These are phyloP conservation scores for Xylaria sp. DNA, from an alignment of 2,329 filamentous ascomycete species.

Conservation along the genomic window DNA sequence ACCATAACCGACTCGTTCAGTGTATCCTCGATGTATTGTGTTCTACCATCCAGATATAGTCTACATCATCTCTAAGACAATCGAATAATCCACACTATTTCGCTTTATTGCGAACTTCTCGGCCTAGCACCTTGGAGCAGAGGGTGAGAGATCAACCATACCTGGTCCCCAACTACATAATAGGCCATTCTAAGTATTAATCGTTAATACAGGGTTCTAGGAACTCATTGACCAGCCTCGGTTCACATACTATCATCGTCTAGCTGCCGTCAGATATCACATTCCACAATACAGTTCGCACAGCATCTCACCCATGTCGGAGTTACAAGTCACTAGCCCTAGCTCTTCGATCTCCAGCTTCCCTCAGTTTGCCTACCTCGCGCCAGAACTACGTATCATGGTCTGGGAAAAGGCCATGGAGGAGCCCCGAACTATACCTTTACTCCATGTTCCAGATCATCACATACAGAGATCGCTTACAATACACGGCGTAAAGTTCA, in stretches of 20 bases:
- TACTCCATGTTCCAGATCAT: neutral
- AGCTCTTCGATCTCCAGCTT: conserved; percentile 1
- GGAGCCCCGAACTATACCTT: neutral
- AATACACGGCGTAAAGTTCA: neutral
- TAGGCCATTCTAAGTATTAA: neutral
- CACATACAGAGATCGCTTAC: neutral
- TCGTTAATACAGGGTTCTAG: neutral
- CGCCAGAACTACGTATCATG: neutral
- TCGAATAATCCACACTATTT: neutral
- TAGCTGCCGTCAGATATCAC: neutral
- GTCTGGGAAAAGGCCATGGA: conserved; percentile 13
- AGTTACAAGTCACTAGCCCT: neutral
- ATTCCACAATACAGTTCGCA: neutral
- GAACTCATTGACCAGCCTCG: neutral
- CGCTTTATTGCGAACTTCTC: neutral
- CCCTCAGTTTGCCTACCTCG: conserved; percentile 1
- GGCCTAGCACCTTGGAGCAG: neutral
- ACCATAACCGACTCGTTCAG: neutral
- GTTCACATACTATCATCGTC: neutral
- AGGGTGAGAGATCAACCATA: neutral
- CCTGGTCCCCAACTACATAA: neutral
- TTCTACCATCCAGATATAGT: neutral
- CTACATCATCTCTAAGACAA: neutral
- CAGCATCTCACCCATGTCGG: conserved; percentile 3
- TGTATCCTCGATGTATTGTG: neutral